Evolutionary conservation across 345 rosid genomes (phyloP).

Genomic region (Rhodamnia rubescens): DNA sequence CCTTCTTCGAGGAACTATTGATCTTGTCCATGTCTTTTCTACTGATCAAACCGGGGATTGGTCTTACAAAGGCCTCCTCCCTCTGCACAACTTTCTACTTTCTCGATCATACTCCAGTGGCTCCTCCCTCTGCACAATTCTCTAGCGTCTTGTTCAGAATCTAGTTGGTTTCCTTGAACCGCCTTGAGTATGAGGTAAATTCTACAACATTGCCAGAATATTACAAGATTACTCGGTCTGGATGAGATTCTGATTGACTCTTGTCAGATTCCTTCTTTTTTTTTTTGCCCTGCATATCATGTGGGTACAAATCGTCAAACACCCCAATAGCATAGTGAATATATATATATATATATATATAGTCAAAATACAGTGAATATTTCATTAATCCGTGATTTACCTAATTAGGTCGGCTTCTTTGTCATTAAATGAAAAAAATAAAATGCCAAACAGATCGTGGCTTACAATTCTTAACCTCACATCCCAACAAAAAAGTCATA

Average conservation of each 20-base stretch:
- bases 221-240: not conserved
- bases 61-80: not conserved
- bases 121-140: not conserved
- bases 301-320: too few species aligned
- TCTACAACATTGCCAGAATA: not conserved
- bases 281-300: too few species aligned
- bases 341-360: too few species aligned
- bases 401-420: too few species aligned
- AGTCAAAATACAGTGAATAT: not conserved
- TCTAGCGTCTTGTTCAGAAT: not conserved
- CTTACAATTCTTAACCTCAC: too few species aligned
- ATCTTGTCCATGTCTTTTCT: not conserved
- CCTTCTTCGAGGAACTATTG: not conserved
- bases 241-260: not conserved
- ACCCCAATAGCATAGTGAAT: too few species aligned
- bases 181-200: not conserved
- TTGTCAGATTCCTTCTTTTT: not conserved
- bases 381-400: not conserved
- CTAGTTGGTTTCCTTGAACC: not conserved
- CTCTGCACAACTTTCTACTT: not conserved
- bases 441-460: too few species aligned
- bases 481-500: not conserved
- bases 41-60: not conserved
- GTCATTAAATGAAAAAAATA: too few species aligned
- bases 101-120: not conserved